Base-by-base conservation (phyloP, 257 asterid genomes). In the Fraxinus americana region DNA sequence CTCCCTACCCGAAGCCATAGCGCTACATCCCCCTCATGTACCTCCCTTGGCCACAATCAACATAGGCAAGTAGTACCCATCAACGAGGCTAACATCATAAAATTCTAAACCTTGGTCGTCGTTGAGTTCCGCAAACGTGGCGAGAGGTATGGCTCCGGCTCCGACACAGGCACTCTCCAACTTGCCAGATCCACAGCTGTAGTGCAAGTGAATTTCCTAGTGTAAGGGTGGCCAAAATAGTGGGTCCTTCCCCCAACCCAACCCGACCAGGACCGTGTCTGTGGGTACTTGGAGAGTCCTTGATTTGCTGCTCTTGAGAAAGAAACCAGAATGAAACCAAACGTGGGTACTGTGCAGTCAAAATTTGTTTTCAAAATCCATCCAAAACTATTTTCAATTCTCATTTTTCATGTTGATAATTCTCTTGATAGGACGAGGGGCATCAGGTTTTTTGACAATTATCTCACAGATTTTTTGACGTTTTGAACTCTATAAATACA, bases 1-100 rank as follows among this genome's bases (percentile, higher is more conserved):
- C 27, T 25, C 27, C 27, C 27, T 25, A 25, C 27, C 27, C 27
- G 27, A 25, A 25, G 27, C 99, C 35, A 97, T 95, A 16, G 97
- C 69, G 80, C 89, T 87, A 87, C 99, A 95, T 2, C 90, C 92
- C 57, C 94, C 94, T 8, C 82, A 78, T 61, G 82, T 87, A 29
- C 98, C 97, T 35, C 99, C 99, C 80, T 75, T 87, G 11, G 97
- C 85, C n/a, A 92, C 88, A 52, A 95, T 85, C 78, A 95, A 83
- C 92, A 95, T 87, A 7, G 99, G 99, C 71, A 95, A 82, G 86
- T 94, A 92, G 89, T 91, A 94, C 74, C 99, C 99, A 29, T 94
- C 99, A 0, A 94, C 99, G 5, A 94, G 85, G 87, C 98, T 92
- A 14, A 92, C 98, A 81, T 95, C 99, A 79, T 95, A 95, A 82